Evolutionary conservation across 805 yeast genomes (phyloP).

Genomic region (Saccharomycopsis fibuligera): DNA sequence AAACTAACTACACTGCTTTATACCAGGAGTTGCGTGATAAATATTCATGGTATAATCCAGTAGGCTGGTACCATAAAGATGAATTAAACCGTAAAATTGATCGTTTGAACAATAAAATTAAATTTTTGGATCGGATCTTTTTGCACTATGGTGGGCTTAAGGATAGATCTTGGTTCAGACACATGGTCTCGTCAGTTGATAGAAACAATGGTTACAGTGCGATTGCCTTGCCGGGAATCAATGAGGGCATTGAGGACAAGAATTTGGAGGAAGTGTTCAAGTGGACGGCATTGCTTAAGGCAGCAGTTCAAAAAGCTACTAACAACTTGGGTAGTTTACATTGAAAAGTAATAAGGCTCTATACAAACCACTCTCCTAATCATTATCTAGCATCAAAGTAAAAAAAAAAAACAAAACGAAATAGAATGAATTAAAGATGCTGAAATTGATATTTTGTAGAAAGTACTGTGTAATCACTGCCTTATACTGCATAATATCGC

Average conservation of each 20-base stretch:
- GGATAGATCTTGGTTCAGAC: constrained; percentile 52
- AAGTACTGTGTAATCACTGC: no score
- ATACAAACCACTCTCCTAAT: no score
- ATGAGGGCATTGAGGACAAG: constrained; percentile 47
- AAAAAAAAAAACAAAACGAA: no score
- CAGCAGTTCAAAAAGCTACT: constrained; percentile 11
- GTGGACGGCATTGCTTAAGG: constrained; percentile 33
- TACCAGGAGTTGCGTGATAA: not conserved
- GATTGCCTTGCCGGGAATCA: constrained; percentile 47
- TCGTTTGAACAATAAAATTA: constrained; percentile 35
- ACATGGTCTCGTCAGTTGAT: constrained; percentile 53
- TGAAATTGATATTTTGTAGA: no score
- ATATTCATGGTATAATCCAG: not conserved
- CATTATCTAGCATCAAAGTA: no score
- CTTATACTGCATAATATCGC: no score
- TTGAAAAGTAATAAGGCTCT: no score
- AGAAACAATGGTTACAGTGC: constrained; percentile 58
- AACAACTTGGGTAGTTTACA: no score
- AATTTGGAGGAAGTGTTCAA: constrained; percentile 31
- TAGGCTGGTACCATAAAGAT: not conserved
- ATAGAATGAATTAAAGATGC: no score
- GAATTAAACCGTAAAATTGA: constrained; percentile 18
- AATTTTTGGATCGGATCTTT: constrained; percentile 40
- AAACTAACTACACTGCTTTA: not conserved
- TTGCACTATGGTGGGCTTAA: constrained; percentile 42